These are phyloP conservation scores for Atkinsonella texensis DNA, from an alignment of 2,329 filamentous ascomycete genomes.

Conservation along the genomic window DNA sequence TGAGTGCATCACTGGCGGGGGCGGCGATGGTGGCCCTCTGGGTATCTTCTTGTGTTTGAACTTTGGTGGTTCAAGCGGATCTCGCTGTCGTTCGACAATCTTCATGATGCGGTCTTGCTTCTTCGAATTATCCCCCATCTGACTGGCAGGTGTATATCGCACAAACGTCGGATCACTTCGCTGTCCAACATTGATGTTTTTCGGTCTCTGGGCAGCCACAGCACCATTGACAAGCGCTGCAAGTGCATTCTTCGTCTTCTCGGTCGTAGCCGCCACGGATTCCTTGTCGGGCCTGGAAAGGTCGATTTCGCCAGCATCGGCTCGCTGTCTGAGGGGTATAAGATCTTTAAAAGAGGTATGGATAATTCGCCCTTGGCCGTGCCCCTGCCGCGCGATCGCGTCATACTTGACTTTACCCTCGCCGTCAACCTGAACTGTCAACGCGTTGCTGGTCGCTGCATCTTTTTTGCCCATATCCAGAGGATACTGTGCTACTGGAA, in stretches of 20 bases:
- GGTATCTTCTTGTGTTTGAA: constrained; percentile 99
- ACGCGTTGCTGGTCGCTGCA: constrained; percentile 63
- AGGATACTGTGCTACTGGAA: constrained; percentile 88
- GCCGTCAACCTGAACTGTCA: constrained; percentile 82
- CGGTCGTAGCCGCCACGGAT: constrained; percentile 70
- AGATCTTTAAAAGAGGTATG: constrained; percentile 95
- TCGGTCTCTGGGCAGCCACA: constrained; percentile 85
- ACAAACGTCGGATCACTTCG: constrained; percentile 86
- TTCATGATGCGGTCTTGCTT: constrained; percentile 97
- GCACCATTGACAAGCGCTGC: constrained; percentile 73
- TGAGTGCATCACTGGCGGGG: constrained; percentile 88
- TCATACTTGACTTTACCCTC: constrained; percentile 95
- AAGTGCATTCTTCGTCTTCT: constrained; percentile 79
- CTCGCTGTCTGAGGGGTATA: constrained; percentile 84
- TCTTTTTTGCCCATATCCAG: constrained; percentile 86
- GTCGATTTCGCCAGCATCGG: constrained; percentile 84
- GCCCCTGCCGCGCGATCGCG: constrained; percentile 82
- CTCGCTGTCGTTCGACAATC: constrained; percentile 86
- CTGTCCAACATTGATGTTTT: constrained; percentile 76
- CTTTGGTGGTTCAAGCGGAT: constrained; percentile 94
- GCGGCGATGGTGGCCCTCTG: constrained; percentile 79
- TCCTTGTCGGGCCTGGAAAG: constrained; percentile 76
- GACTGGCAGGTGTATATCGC: constrained; percentile 86
- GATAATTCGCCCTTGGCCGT: constrained; percentile 71
- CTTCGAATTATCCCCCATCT: constrained; percentile 80